phyloP scores from a whole-genome alignment of 2,329 filamentous ascomycete genomes.

The Stagonosporopsis cucurbitacearum region DNA sequence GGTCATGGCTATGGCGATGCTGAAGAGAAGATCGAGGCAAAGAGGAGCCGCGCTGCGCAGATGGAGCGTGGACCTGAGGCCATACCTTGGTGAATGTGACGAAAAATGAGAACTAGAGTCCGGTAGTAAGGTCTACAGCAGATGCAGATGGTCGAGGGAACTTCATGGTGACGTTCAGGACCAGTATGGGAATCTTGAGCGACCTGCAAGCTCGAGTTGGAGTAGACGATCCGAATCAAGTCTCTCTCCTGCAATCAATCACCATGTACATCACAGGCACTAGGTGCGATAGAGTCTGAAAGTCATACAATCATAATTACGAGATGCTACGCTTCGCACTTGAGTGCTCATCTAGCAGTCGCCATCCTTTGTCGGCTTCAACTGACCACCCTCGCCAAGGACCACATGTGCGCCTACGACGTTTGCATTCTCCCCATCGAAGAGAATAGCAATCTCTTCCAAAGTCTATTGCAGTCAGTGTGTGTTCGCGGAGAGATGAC shows the following conservation, averaged over 20 bases:
- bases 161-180: not conserved
- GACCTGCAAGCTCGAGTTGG: not conserved
- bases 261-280: not conserved
- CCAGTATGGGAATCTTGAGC: not conserved
- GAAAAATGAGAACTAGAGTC: not conserved
- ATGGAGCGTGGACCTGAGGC: slow-evolving; percentile 27
- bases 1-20: slow-evolving; percentile 27
- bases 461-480: slow-evolving; percentile 17
- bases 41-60: slow-evolving; percentile 14
- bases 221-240: not conserved
- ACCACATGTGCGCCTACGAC: slow-evolving; percentile 18
- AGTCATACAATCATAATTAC: not conserved
- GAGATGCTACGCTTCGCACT: not conserved
- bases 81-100: slow-evolving; percentile 27
- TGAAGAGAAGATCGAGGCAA: slow-evolving; percentile 25
- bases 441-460: slow-evolving; percentile 30
- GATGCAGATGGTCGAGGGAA: not conserved
- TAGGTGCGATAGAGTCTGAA: too few species aligned
- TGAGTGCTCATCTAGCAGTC: not conserved
- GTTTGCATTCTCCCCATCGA: slow-evolving; percentile 27
- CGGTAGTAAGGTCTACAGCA: not conserved
- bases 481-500: not conserved
- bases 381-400: slow-evolving; percentile 9
- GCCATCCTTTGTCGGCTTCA: not conserved
- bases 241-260: not conserved